phyloP scores from a whole-genome alignment of 371 early-diverging fungal species.

The Mortierella sp. region DNA sequence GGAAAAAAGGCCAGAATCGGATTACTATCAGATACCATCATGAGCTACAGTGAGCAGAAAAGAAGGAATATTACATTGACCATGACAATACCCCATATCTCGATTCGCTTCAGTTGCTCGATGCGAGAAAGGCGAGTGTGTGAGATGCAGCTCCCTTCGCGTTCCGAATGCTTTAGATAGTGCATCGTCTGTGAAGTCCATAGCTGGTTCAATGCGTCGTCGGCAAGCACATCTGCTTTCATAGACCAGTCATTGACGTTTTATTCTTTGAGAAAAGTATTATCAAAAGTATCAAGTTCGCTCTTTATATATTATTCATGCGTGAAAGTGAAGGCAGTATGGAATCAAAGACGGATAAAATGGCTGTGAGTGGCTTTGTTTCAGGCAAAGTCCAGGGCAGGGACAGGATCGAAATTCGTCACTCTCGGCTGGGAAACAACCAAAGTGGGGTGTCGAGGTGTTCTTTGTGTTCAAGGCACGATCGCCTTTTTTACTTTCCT shows the following conservation, averaged over 20 bases:
- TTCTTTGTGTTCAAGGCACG: background rate
- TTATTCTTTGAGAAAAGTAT: background rate
- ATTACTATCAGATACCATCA: background rate
- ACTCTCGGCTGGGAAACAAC: background rate
- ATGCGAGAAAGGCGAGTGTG: slow-evolving; percentile 1
- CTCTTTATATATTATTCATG: background rate
- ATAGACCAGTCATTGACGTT: slow-evolving; percentile 3
- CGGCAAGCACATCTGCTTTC: background rate
- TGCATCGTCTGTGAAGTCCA: slow-evolving; percentile 6
- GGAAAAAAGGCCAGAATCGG: background rate
- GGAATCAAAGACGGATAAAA: too few relatives aligned
- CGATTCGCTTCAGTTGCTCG: background rate
- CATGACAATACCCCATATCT: background rate
- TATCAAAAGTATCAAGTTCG: background rate
- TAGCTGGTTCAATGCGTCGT: background rate
- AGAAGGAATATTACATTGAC: background rate
- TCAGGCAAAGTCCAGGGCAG: too few relatives aligned
- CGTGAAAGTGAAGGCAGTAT: background rate
- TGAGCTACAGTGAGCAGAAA: background rate
- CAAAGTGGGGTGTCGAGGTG: background rate
- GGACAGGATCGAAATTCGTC: background rate
- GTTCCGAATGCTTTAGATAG: background rate
- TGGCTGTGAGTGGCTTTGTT: background rate
- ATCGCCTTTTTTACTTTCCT: background rate
- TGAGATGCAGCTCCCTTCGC: background rate